These are phyloP conservation scores for Macrolepiota fuliginosa DNA, from an alignment of 768 basidiomycete species.

Conservation along the genomic window DNA sequence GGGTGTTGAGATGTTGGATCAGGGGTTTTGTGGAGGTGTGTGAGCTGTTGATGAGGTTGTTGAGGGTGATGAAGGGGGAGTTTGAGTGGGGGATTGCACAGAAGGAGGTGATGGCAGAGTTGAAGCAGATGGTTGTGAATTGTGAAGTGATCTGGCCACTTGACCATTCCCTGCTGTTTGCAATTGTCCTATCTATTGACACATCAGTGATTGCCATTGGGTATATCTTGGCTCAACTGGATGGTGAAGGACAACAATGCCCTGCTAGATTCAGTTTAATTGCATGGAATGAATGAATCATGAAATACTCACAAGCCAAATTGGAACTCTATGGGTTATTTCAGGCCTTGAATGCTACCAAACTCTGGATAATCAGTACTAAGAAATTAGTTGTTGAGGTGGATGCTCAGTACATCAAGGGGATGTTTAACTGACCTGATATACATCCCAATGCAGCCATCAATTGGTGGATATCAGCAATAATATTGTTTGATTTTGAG, in stretches of 20 bases:
- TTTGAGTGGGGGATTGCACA: slow-evolving; percentile 29
- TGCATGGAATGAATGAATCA: slow-evolving; percentile 27
- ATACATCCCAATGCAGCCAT: neutral
- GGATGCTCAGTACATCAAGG: neutral
- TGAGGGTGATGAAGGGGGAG: slow-evolving; percentile 17
- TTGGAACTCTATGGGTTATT: neutral
- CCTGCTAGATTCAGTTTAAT: slow-evolving; percentile 32
- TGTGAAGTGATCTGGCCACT: slow-evolving; percentile 24
- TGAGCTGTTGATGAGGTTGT: slow-evolving; percentile 19
- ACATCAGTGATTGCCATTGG: slow-evolving; percentile 26
- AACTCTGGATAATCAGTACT: neutral
- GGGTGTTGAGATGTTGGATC: slow-evolving; percentile 24
- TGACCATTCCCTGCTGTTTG: slow-evolving; percentile 21
- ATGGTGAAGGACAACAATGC: slow-evolving; percentile 15
- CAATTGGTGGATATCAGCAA: neutral
- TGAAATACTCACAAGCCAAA: slow-evolving; percentile 30
- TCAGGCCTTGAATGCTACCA: neutral
- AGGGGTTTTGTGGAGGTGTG: slow-evolving; percentile 19
- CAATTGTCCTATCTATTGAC: slow-evolving; percentile 31
- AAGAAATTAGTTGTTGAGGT: neutral
- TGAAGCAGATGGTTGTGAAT: slow-evolving; percentile 24
- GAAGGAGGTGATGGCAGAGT: slow-evolving; percentile 13
- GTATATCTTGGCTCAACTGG: slow-evolving; percentile 18
- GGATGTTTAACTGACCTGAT: neutral
- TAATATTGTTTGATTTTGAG: neutral